Conservation (phyloP, 371 early-diverging fungal species). For the Nematocida sp. region DNA sequence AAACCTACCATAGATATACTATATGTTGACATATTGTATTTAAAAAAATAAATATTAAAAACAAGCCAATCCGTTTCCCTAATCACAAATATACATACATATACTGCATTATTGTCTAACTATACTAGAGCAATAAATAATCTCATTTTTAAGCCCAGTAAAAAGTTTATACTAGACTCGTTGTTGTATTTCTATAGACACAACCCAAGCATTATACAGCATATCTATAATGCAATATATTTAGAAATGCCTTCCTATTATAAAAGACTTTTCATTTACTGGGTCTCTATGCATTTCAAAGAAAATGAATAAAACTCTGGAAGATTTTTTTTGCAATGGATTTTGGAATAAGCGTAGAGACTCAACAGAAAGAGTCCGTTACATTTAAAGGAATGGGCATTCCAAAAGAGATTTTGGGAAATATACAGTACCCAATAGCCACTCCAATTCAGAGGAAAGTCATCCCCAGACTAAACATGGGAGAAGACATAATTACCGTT, state of each 20-base stretch:
- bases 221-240: too few species aligned
- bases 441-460: slow-evolving; percentile 85
- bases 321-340: slow-evolving; percentile 37
- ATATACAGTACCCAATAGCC: slow-evolving; percentile 71
- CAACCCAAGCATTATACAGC: too few species aligned
- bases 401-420: slow-evolving; percentile 57
- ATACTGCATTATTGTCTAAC: background rate
- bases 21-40: background rate
- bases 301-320: too few species aligned
- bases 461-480: slow-evolving; percentile 85
- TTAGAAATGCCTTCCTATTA: too few species aligned
- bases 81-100: background rate
- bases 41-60: too few species aligned
- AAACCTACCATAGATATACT: background rate
- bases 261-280: too few species aligned
- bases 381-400: slow-evolving; percentile 63
- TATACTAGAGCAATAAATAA: too few species aligned
- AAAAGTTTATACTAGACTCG: too few species aligned
- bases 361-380: slow-evolving; percentile 41
- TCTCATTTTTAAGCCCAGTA: too few species aligned
- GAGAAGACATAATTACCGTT: slow-evolving; percentile 86
- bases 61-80: background rate
- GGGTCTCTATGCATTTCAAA: too few species aligned
- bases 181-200: too few species aligned
- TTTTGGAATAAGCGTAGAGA: slow-evolving; percentile 39